Conservation (phyloP, 1,284 basidiomycete species). For the Papiliotrema nemorosa region DNA sequence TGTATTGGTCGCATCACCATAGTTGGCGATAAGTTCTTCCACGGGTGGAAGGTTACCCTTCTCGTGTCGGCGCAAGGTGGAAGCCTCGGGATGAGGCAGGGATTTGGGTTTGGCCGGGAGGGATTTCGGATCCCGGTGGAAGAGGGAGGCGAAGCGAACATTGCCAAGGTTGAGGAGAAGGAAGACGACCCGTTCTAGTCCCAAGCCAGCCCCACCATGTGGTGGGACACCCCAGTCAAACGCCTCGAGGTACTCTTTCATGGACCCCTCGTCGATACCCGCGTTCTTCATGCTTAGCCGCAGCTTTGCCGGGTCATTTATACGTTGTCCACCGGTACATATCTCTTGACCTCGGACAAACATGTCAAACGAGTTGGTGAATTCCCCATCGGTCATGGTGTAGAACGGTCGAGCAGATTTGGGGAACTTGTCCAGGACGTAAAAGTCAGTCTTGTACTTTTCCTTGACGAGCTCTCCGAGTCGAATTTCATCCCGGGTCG, state of each 20-base stretch:
- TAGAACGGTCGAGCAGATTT: slow-evolving; percentile 90
- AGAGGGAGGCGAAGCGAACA: slow-evolving; percentile 53
- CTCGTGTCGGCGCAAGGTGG: slow-evolving; percentile 9
- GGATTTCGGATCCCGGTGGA: slow-evolving; percentile 48
- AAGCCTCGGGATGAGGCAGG: slow-evolving; percentile 25
- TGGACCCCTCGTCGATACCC: slow-evolving; percentile 20
- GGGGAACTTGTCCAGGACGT: slow-evolving; percentile 93
- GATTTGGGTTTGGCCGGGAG: slow-evolving; percentile 21
- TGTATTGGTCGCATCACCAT: slow-evolving; percentile 59
- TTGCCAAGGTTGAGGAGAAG: slow-evolving; percentile 51
- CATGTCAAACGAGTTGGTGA: slow-evolving; percentile 55
- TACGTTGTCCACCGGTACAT: slow-evolving; percentile 54
- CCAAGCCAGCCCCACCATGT: slow-evolving; percentile 53
- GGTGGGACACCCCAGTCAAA: slow-evolving; percentile 54
- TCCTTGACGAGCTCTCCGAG: slow-evolving; percentile 80
- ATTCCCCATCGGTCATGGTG: slow-evolving; percentile 57
- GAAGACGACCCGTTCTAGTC: slow-evolving; percentile 52
- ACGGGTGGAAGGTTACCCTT: slow-evolving; percentile 25
- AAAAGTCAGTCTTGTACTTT: slow-evolving; percentile 92
- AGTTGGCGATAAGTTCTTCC: slow-evolving; percentile 55
- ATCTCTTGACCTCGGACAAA: slow-evolving; percentile 55
- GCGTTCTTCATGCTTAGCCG: slow-evolving; percentile 44
- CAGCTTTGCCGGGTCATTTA: slow-evolving; percentile 50
- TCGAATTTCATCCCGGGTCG: slow-evolving; percentile 67
- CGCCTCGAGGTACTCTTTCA: slow-evolving; percentile 50